Evolutionary conservation across 2,329 filamentous ascomycete species (phyloP).

Genomic region (Teratosphaeria destructans): DNA sequence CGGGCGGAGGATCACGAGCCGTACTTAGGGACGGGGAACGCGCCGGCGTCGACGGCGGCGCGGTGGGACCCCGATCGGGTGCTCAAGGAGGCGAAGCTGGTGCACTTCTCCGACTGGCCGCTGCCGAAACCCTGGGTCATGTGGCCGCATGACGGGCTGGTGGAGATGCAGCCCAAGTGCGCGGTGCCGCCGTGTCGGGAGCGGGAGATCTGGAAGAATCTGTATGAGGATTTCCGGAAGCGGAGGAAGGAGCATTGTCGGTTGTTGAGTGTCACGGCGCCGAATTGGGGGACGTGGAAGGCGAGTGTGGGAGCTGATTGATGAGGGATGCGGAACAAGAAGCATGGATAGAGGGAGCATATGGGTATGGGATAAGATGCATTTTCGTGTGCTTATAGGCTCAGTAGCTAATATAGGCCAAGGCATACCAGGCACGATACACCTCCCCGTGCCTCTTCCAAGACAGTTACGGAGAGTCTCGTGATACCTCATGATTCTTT

Average conservation of each 20-base stretch:
- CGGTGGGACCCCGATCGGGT: slow-evolving; percentile 52
- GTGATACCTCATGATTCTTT: background rate
- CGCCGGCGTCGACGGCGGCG: slow-evolving; percentile 14
- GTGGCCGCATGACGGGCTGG: slow-evolving; percentile 31
- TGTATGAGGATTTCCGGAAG: slow-evolving; percentile 24
- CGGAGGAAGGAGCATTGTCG: slow-evolving; percentile 12
- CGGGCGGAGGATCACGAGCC: slow-evolving; percentile 41
- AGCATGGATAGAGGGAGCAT: background rate
- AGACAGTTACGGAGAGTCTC: background rate
- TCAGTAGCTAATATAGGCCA: background rate
- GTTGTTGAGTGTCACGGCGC: slow-evolving; percentile 10
- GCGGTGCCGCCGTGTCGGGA: slow-evolving; percentile 19
- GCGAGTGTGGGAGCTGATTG: background rate
- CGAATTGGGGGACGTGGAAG: slow-evolving; percentile 7
- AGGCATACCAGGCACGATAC: background rate
- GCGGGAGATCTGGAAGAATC: slow-evolving; percentile 31
- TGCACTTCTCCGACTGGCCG: slow-evolving; percentile 65
- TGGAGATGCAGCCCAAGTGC: slow-evolving; percentile 36
- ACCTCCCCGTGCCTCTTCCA: background rate
- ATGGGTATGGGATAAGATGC: background rate
- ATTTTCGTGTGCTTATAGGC: background rate
- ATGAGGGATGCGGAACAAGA: background rate
- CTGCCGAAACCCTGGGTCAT: slow-evolving; percentile 54
- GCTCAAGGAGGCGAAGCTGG: slow-evolving; percentile 51
- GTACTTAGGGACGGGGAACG: slow-evolving; percentile 35